Evolutionary conservation across 441 rosid species (phyloP).

Genomic region (Erodium trifolium): DNA sequence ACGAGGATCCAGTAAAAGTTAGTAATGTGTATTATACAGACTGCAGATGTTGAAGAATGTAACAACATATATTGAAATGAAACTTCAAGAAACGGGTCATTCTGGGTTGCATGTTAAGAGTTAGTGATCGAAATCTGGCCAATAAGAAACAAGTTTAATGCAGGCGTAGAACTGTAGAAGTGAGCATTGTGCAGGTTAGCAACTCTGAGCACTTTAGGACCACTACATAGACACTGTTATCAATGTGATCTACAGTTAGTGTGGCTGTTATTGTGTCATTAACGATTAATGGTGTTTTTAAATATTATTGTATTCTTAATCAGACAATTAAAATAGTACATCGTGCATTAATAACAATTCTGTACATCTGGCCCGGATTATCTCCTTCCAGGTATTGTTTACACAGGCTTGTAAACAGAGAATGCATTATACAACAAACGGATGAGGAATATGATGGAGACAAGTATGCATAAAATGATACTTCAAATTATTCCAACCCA

Average conservation of each 20-base stretch:
- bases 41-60: conserved; percentile 5
- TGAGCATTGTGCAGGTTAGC: background rate
- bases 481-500: conserved; percentile 16
- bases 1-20: background rate
- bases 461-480: conserved; percentile 16
- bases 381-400: conserved; percentile 17
- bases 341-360: conserved; percentile 9
- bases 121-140: background rate
- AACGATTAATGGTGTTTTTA: conserved; percentile 7
- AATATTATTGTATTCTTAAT: conserved; percentile 12
- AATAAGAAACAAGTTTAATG: background rate
- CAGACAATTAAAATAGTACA: conserved; percentile 15
- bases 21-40: conserved; percentile 1
- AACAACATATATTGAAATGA: background rate
- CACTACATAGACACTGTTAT: conserved; percentile 1
- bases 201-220: conserved; percentile 13
- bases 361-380: conserved; percentile 21
- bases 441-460: conserved; percentile 13
- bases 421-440: conserved; percentile 12
- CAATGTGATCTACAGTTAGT: conserved; percentile 6
- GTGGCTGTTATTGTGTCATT: conserved; percentile 17
- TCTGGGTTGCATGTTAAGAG: background rate
- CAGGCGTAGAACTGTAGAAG: background rate
- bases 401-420: conserved; percentile 8
- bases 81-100: background rate